Base-by-base conservation (phyloP, 2,329 filamentous ascomycete species). In the Fusarium guadeloupense region DNA sequence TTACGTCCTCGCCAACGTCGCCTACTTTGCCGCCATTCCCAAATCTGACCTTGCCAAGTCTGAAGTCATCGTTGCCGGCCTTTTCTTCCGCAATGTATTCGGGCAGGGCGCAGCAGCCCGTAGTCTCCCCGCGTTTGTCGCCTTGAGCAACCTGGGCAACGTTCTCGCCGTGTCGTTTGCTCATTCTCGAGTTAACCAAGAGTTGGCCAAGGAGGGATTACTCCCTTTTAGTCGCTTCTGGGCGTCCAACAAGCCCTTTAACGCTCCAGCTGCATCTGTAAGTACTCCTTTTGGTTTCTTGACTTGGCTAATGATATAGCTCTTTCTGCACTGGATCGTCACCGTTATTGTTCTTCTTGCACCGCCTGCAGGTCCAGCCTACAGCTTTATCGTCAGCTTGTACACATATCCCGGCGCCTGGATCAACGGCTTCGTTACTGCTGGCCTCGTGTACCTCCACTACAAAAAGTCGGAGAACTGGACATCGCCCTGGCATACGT, bases 151-250 rank as follows among this genome's bases (percentile, higher is more conserved):
- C 59, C 67, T 88, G 41, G 86, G 86, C 7, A 88, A 88, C 45
- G 84, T 89, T 1, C 74, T 89, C 9, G 83, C 84, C 17, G 81
- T 87, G 39, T 85, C 80, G 54, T 88, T 88, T 63, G 80, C 84
- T 0, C 83, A 87, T 47, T 76, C 85, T 0, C 79, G 85, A 1
- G 65, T 88, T 9, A 87, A 85, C 62, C 85, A 88, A 61, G 88
- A 91, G 71, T 77, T 91, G 38, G 89, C 85, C 1, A 89, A 89
- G 67, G 89, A 92, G 67, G 88, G 88, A 0, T 76, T 91, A 6
- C 69, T 91, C 13, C 89, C 89, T 0, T 89, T 82, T 49, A 86
- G 85, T 57, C 79, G 80, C 3, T 84, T 91, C 70, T 91, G 86
- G 85, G 88, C 88, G 0, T 89, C 86, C 4, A 88, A 87, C 68